phyloP scores from a whole-genome alignment of 139 green algal species.

The Chlamydomonas sp. region DNA sequence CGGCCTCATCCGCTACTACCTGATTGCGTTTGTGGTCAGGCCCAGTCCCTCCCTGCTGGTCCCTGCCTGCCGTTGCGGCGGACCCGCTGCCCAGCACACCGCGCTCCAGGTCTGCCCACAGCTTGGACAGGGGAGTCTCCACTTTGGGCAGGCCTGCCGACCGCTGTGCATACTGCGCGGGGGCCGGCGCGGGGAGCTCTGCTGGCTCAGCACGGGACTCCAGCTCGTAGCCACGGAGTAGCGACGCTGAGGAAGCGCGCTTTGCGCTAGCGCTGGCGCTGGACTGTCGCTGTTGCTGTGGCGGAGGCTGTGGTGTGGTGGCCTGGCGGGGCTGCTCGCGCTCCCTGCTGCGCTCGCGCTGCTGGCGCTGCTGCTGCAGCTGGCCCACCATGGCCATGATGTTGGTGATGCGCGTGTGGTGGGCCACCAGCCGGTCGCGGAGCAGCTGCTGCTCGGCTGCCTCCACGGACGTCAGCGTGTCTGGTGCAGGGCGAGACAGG shows the following conservation, averaged over 20 bases:
- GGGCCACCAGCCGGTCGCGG: background rate
- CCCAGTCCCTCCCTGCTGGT: too few relatives aligned
- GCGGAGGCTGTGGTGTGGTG: background rate
- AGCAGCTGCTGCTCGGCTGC: slow-evolving; percentile 22
- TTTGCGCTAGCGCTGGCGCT: too few relatives aligned
- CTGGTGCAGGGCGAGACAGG: background rate
- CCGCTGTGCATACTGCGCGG: too few relatives aligned
- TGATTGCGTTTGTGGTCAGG: too few relatives aligned
- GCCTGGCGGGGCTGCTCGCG: slow-evolving; percentile 5
- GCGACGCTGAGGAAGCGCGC: background rate
- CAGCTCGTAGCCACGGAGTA: background rate
- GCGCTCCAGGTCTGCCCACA: too few relatives aligned
- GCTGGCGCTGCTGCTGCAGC: background rate
- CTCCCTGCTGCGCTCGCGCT: background rate
- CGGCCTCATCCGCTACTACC: too few relatives aligned
- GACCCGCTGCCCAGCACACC: too few relatives aligned
- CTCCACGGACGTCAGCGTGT: background rate
- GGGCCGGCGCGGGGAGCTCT: background rate
- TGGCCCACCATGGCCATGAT: slow-evolving; percentile 9
- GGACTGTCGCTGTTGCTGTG: too few relatives aligned
- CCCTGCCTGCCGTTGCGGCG: too few relatives aligned
- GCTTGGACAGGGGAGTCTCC: background rate
- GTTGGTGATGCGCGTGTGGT: slow-evolving; percentile 19
- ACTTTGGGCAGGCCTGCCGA: too few relatives aligned
- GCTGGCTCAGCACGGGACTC: slow-evolving; percentile 26